Conservation (phyloP, 139 green algal genomes). For the Tetraselmis chui region DNA sequence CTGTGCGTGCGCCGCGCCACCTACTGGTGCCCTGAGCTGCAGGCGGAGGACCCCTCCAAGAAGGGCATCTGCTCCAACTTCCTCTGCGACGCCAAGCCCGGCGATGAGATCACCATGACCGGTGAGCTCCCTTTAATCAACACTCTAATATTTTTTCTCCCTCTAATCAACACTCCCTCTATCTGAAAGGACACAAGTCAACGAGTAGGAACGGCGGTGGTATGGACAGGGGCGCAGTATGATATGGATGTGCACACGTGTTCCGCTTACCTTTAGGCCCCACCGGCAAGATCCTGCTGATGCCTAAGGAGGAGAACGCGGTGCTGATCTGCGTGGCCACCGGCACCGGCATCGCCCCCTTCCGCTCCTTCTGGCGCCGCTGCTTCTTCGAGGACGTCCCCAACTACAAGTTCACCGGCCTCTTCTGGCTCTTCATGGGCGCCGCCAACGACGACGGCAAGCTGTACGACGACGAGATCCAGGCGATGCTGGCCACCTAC, state of each 20-base stretch:
- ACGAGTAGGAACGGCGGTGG: no score
- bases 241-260: no score
- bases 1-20: conserved; percentile 94
- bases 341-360: conserved; percentile 96
- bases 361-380: conserved; percentile 92
- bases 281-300: conserved; percentile 94
- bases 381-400: conserved; percentile 91
- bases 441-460: conserved; percentile 93
- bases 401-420: conserved; percentile 86
- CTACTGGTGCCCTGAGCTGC: conserved; percentile 77
- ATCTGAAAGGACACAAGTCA: no score
- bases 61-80: conserved; percentile 99
- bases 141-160: no score
- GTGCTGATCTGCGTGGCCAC: conserved; percentile 97
- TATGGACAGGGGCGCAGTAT: no score
- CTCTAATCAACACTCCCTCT: no score
- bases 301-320: conserved; percentile 81
- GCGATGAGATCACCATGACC: conserved; percentile 91
- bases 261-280: conserved; percentile 59
- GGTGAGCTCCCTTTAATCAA: no score
- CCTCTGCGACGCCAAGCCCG: conserved; percentile 89
- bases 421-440: conserved; percentile 99
- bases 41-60: conserved; percentile 53
- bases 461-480: conserved; percentile 96
- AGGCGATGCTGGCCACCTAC: conserved; percentile 47